Percentiles rank a stretch among this genome's conserved stretches.
phyloP scores from a whole-genome alignment of 805 yeast species.

The Blastobotrys americana region DNA sequence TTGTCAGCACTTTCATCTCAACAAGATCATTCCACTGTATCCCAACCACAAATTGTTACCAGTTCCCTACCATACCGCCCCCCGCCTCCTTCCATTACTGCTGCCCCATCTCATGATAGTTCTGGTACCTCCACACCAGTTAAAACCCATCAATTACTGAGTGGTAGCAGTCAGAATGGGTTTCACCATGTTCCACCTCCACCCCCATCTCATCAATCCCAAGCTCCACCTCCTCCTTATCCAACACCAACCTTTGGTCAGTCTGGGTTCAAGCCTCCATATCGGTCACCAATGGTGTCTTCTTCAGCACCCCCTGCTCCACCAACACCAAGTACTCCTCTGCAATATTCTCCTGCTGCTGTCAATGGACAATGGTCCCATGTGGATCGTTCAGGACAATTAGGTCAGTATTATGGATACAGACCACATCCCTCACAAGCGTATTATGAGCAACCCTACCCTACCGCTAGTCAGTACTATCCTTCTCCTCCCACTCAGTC shows the following conservation, averaged over 20 bases:
- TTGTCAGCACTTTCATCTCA: not conserved
- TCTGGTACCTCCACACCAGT: slow-evolving; percentile 2
- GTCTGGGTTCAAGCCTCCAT: not conserved
- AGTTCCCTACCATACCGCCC: slow-evolving; percentile 2
- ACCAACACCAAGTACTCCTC: not conserved
- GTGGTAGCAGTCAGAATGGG: slow-evolving; percentile 5
- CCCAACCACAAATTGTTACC: slow-evolving; percentile 3
- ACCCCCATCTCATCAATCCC: not conserved
- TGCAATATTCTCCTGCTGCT: not conserved
- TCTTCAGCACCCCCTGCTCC: not conserved
- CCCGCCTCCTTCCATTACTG: slow-evolving; percentile 2
- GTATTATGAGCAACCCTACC: not conserved
- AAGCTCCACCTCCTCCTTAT: not conserved
- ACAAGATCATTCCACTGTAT: not conserved
- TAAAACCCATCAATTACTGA: too few relatives aligned
- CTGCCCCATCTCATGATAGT: slow-evolving; percentile 2
- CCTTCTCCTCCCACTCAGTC: not conserved
- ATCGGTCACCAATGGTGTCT: not conserved
- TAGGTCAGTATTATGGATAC: not conserved
- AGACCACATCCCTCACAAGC: not conserved
- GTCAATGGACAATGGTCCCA: not conserved
- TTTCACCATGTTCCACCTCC: not conserved
- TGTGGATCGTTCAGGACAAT: not conserved
- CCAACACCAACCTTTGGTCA: not conserved
- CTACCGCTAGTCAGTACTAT: not conserved